These are phyloP conservation scores for Rhizopus arrhizus DNA, from an alignment of 371 early-diverging fungal genomes.

Conservation along the genomic window DNA sequence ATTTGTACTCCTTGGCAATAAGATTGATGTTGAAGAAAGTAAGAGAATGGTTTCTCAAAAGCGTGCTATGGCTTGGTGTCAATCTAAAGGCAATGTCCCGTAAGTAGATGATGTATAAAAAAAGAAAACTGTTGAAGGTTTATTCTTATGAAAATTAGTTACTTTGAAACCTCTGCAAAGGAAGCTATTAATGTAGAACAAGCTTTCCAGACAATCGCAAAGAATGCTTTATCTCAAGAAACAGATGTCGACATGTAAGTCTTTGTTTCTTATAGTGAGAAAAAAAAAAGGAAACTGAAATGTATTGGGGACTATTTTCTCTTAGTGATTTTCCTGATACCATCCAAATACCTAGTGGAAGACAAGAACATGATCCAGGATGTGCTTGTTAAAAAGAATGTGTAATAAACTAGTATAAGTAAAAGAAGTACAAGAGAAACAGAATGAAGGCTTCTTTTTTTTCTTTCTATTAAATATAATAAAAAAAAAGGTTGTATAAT, in stretches of 20 bases:
- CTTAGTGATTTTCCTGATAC: constrained; percentile 91
- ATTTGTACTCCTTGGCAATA: constrained; percentile 98
- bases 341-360: constrained; percentile 82
- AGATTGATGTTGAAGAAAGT: constrained; percentile 94
- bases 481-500: too few relatives aligned
- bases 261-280: background rate
- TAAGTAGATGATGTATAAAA: constrained; percentile 33
- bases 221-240: constrained; percentile 91
- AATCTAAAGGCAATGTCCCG: constrained; percentile 93
- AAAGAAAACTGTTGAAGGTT: background rate
- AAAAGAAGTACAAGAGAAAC: background rate
- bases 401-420: background rate
- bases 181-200: constrained; percentile 96
- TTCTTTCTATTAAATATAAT: too few relatives aligned
- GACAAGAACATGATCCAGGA: constrained; percentile 61
- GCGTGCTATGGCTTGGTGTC: constrained; percentile 94
- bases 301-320: too few relatives aligned
- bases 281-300: too few relatives aligned
- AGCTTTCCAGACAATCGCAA: constrained; percentile 95
- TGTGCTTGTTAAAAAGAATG: constrained; percentile 44
- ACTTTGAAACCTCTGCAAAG: constrained; percentile 97
- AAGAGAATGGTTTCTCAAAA: constrained; percentile 93
- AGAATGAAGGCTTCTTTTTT: too few relatives aligned
- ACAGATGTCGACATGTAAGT: constrained; percentile 84
- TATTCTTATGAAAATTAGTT: constrained; percentile 30